Conservation (phyloP, 352 stramenopile genomes). For the Phytophthora idaei region DNA sequence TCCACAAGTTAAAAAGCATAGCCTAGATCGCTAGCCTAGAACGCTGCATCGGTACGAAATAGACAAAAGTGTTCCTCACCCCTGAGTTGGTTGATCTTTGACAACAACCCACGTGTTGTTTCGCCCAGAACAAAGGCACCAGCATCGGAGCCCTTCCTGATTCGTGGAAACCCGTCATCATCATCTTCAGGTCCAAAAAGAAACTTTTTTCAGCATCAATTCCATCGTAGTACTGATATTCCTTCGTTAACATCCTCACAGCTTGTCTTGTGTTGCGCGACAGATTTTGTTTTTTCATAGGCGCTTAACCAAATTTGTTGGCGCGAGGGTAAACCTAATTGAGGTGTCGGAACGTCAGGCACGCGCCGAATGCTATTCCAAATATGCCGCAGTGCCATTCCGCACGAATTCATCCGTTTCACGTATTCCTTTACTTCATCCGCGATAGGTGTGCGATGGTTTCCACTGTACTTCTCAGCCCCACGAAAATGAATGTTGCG, state of each 20-base stretch:
- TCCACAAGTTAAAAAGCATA: constrained; percentile 18
- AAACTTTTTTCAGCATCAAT: constrained; percentile 1
- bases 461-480: not conserved
- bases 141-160: constrained; percentile 1
- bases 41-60: constrained; percentile 12
- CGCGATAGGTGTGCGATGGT: constrained; percentile 1
- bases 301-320: constrained; percentile 1
- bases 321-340: not conserved
- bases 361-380: constrained; percentile 7
- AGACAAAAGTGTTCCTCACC: not conserved
- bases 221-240: constrained; percentile 7
- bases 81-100: constrained; percentile 3
- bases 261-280: constrained; percentile 4
- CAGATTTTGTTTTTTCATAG: not conserved
- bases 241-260: not conserved
- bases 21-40: not conserved
- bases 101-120: not conserved
- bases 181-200: not conserved
- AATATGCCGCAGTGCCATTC: not conserved
- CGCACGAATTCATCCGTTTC: constrained; percentile 6
- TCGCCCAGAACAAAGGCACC: constrained; percentile 8
- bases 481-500: not conserved
- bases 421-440: constrained; percentile 5
- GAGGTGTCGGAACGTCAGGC: constrained; percentile 1
- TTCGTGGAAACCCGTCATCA: constrained; percentile 2